These are phyloP conservation scores for Chaetomium fimeti DNA, from an alignment of 495 filamentous ascomycete genomes.

Conservation along the genomic window DNA sequence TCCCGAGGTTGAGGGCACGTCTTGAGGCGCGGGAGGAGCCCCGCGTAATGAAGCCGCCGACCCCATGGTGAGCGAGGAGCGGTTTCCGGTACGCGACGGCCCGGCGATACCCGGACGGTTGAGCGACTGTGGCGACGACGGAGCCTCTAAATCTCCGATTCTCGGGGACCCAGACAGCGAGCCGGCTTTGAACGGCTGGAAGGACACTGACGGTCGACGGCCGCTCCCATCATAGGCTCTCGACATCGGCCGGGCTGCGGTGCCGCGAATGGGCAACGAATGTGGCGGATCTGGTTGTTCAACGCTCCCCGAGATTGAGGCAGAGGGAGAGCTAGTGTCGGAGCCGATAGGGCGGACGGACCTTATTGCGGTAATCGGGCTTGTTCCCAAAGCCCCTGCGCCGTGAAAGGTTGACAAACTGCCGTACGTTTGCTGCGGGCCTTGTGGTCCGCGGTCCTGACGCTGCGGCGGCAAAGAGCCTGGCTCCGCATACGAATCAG, in stretches of 20 bases:
- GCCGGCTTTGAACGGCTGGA: constrained; percentile 91
- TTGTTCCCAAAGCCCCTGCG: constrained; percentile 69
- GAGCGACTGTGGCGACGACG: constrained; percentile 62
- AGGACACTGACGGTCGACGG: constrained; percentile 80
- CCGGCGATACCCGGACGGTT: constrained; percentile 50
- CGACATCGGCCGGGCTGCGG: constrained; percentile 42
- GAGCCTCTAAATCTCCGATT: constrained; percentile 40
- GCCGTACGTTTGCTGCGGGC: constrained; percentile 80
- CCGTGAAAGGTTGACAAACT: constrained; percentile 93
- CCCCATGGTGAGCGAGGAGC: constrained; percentile 62
- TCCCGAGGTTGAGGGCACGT: constrained; percentile 27
- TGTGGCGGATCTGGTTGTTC: constrained; percentile 41
- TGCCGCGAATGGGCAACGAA: constrained; percentile 46
- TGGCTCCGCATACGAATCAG: constrained; percentile 54
- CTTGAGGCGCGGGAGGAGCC: constrained; percentile 63
- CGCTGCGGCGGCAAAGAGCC: constrained; percentile 70
- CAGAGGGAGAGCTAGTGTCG: constrained; percentile 62
- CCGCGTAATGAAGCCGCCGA: constrained; percentile 64
- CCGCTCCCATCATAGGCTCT: constrained; percentile 42
- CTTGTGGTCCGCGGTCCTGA: constrained; percentile 51
- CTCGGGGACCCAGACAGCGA: constrained; percentile 86
- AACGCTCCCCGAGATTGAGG: constrained; percentile 56
- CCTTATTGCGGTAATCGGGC: constrained; percentile 82
- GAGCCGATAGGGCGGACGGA: constrained; percentile 59
- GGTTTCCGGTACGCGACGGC: constrained; percentile 62